phyloP scores from a whole-genome alignment of 257 asterid genomes.

The Solanum arcanum region DNA sequence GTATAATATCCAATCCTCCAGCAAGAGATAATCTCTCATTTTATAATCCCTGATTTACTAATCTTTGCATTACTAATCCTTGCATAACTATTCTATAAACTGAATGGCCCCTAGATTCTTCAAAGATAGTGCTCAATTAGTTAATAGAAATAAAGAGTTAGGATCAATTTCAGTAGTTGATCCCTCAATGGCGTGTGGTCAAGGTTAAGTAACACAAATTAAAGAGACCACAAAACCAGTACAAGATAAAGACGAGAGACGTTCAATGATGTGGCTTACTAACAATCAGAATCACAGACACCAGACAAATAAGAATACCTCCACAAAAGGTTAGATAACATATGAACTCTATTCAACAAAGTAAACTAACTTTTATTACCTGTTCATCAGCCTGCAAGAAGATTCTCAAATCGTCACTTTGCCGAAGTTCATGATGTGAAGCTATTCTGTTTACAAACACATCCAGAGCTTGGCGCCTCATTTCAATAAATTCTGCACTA shows the following conservation, averaged over 20 bases:
- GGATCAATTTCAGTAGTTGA: background rate
- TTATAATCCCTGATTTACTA: background rate
- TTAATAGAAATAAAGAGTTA: background rate
- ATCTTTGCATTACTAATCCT: background rate
- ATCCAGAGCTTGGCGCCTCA: constrained; percentile 94
- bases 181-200: background rate
- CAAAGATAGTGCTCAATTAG: background rate
- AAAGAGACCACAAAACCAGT: background rate
- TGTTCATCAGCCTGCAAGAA: constrained; percentile 96
- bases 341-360: background rate
- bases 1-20: background rate
- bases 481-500: constrained; percentile 91
- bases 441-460: constrained; percentile 84
- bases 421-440: constrained; percentile 73
- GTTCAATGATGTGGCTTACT: background rate
- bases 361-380: constrained; percentile 24
- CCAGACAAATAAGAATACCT: background rate
- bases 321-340: background rate
- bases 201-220: background rate
- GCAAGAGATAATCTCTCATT: background rate
- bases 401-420: constrained; percentile 79
- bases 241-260: background rate
- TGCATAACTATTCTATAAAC: background rate
- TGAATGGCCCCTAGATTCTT: background rate
- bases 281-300: background rate